Percentiles rank a stretch among this genome's conserved stretches.
Conservation (phyloP, 306 rosid species). For the Vicia villosa region DNA sequence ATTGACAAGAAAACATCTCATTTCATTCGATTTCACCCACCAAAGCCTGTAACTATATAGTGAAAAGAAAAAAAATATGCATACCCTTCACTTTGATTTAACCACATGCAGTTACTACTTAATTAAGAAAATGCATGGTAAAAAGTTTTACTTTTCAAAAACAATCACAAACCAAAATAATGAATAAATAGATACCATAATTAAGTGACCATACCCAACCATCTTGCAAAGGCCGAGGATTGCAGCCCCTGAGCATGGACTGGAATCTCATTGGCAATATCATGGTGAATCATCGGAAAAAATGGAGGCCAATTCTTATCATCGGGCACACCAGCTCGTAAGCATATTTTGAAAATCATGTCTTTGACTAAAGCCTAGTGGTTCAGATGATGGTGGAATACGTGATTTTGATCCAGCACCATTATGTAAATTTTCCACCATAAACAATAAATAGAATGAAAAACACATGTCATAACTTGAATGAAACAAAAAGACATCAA, state of each 20-base stretch:
- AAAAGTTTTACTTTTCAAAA: constrained; percentile 1
- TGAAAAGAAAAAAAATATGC: neutral
- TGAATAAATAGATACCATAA: constrained; percentile 24
- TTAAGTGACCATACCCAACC: constrained; percentile 72
- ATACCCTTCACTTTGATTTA: constrained; percentile 1
- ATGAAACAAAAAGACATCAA: constrained; percentile 27
- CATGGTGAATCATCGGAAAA: constrained; percentile 97
- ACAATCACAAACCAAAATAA: constrained; percentile 10
- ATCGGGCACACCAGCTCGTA: constrained; percentile 74
- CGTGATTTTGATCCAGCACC: constrained; percentile 73
- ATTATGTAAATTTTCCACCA: constrained; percentile 62
- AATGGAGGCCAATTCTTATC: constrained; percentile 96
- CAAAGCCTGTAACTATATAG: constrained; percentile 7
- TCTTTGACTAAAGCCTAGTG: constrained; percentile 79
- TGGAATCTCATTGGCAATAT: constrained; percentile 94
- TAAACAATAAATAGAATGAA: constrained; percentile 25
- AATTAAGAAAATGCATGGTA: constrained; percentile 25
- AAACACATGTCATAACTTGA: constrained; percentile 7
- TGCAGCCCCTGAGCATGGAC: constrained; percentile 92
- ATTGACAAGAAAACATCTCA: constrained; percentile 16
- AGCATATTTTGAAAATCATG: constrained; percentile 50
- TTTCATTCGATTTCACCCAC: constrained; percentile 6
- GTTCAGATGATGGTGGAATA: constrained; percentile 64
- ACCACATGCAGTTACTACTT: constrained; percentile 2
- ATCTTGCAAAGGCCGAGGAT: constrained; percentile 96